Conservation (phyloP, 805 yeast genomes). For the Ogataea trehalophila region DNA sequence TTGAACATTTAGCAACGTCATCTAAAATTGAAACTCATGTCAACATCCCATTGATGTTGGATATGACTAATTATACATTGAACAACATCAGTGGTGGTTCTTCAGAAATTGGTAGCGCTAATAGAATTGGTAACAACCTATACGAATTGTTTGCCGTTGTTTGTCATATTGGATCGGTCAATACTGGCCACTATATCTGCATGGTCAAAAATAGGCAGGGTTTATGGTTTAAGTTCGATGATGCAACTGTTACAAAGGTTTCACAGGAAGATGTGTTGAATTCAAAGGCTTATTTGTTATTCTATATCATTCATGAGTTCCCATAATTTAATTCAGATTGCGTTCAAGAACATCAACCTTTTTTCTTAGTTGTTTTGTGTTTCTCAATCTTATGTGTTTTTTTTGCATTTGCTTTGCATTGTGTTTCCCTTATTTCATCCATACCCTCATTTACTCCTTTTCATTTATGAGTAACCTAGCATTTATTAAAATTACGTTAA, state of each 20-base stretch:
- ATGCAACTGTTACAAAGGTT: conserved; percentile 69
- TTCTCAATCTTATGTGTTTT: neutral
- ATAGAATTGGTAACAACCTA: conserved; percentile 25
- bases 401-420: neutral
- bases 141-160: conserved; percentile 86
- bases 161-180: conserved; percentile 87
- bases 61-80: conserved; percentile 57
- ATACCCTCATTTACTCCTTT: neutral
- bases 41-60: conserved; percentile 64
- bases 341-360: neutral
- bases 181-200: conserved; percentile 92
- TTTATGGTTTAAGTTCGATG: conserved; percentile 90
- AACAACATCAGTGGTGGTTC: no score
- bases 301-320: conserved; percentile 50
- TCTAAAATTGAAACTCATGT: conserved; percentile 75
- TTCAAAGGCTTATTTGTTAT: conserved; percentile 77
- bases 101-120: conserved; percentile 1
- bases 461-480: neutral
- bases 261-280: conserved; percentile 59
- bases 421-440: neutral
- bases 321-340: conserved; percentile 6
- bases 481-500: conserved; percentile 1
- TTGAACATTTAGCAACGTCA: conserved; percentile 55
- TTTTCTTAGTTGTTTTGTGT: neutral
- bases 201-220: conserved; percentile 68